phyloP scores from a whole-genome alignment of 345 rosid genomes.

The Schrenkiella parvula region DNA sequence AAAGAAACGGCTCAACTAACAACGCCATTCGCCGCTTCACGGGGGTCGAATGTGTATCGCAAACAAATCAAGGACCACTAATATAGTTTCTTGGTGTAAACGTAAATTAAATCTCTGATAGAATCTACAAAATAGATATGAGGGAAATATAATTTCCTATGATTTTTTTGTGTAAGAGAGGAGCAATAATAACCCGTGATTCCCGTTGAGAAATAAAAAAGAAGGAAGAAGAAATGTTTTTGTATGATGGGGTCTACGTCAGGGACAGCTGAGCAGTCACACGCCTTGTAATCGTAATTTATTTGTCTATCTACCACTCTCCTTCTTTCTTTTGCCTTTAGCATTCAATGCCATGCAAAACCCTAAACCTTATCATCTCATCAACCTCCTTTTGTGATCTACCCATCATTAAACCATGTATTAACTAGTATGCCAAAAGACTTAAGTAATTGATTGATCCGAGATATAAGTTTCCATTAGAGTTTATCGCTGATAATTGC shows the following conservation, averaged over 20 bases:
- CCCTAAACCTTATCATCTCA: constrained; percentile 15
- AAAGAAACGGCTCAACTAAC: constrained; percentile 26
- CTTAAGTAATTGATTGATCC: background rate
- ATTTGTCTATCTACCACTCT: constrained; percentile 28
- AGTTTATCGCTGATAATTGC: background rate
- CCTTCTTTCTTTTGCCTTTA: background rate
- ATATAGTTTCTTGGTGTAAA: background rate
- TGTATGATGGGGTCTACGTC: constrained; percentile 31
- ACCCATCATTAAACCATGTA: background rate
- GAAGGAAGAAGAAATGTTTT: background rate
- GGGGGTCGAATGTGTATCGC: constrained; percentile 28
- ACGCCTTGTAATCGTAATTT: constrained; percentile 26
- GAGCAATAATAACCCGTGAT: constrained; percentile 28
- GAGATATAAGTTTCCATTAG: background rate
- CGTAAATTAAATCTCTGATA: constrained; percentile 12
- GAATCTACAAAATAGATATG: background rate
- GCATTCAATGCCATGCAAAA: constrained; percentile 29
- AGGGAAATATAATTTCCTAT: background rate
- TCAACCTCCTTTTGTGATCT: background rate
- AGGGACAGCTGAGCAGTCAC: constrained; percentile 35
- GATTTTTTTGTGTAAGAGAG: constrained; percentile 7
- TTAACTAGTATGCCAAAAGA: background rate
- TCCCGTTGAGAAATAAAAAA: constrained; percentile 19
- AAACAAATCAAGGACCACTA: constrained; percentile 29
- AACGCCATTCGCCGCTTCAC: constrained; percentile 31